Evolutionary conservation across 176 grass and related monocot genomes (phyloP), one percentile per base, ranked within the genome.

Genomic region (Hsuehochloa calcarea): DNA sequence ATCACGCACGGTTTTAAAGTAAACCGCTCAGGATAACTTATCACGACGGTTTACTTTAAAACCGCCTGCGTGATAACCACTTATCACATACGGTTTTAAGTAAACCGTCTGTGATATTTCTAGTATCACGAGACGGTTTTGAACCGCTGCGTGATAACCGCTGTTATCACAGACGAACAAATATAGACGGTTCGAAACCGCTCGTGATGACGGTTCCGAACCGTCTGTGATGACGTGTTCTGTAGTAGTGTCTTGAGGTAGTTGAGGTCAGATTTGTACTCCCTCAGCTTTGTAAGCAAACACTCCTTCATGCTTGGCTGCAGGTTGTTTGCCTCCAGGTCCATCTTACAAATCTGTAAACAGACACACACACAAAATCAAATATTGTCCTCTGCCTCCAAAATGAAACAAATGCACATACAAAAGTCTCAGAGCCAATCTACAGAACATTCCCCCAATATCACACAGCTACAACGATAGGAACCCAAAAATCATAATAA

Each of bases 231-330:
- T n/a, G n/a, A n/a, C n/a, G n/a, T n/a, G n/a, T n/a, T n/a, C n/a
- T n/a, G n/a, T n/a, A n/a, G n/a, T n/a, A n/a, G n/a, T n/a, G n/a
- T 90, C 85, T 98, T 98, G 73, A 93, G 64, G 74, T 92, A 90
- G 80, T 82, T 95, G 49, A 98, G 88, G 79, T 98, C 93, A 25
- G 95, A 95, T 80, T 98, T 98, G 70, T 98, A 95, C 64, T 98
- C 92, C 81, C 95, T 89, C 82, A 97, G 68, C 78, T 97, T 97
- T 10, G 86, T 88, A 59, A 97, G 90, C 74, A 95, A 88, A 81
- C 88, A 89, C 0, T 89, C 92, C 68, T 93, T 97, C 63, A 93
- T 77, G 40, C 90, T 97, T 0, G 95, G 95, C 56, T 91, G 95
- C 77, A 91, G 65, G 74, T 87, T 97, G 90, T 90, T 94, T 0